phyloP scores from a whole-genome alignment of 768 basidiomycete genomes.

The Naematelia aurantialba region DNA sequence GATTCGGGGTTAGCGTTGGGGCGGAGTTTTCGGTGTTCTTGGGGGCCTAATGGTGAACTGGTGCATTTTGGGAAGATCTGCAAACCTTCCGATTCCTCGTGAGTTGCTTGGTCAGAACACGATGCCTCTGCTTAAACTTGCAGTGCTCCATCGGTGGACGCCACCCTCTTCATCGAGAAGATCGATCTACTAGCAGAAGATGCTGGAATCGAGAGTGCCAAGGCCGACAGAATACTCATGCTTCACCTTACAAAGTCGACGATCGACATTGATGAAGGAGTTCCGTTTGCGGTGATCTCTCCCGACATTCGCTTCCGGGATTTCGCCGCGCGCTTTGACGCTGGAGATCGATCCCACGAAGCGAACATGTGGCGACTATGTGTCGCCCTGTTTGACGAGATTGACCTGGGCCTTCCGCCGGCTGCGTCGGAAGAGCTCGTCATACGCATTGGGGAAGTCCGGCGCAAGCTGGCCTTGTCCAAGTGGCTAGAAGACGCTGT shows the following conservation, averaged over 20 bases:
- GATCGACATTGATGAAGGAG: constrained; percentile 59
- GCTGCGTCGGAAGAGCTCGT: constrained; percentile 52
- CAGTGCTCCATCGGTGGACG: constrained; percentile 23
- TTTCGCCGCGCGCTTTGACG: constrained; percentile 67
- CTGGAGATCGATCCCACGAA: constrained; percentile 68
- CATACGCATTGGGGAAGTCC: constrained; percentile 61
- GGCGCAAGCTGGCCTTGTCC: constrained; percentile 74
- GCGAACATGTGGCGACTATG: constrained; percentile 84
- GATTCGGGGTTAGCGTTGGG: constrained; percentile 85
- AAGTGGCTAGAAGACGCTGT: constrained; percentile 78
- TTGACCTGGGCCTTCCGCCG: constrained; percentile 62
- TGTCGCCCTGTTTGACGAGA: constrained; percentile 78
- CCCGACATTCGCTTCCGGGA: constrained; percentile 69
- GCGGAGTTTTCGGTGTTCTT: constrained; percentile 81
- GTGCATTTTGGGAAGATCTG: constrained; percentile 69
- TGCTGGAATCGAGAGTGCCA: constrained; percentile 35
- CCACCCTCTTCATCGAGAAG: constrained; percentile 39
- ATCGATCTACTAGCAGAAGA: constrained; percentile 36
- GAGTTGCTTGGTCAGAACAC: constrained; percentile 51
- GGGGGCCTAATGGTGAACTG: constrained; percentile 76
- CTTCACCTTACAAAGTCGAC: constrained; percentile 72
- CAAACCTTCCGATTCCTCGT: constrained; percentile 24
- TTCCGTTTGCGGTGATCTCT: constrained; percentile 58
- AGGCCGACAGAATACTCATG: constrained; percentile 64
- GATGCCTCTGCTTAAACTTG: neutral